Percentiles rank a stretch among this genome's conserved stretches.
These are phyloP conservation scores for Diaporthe citriasiana DNA, from an alignment of 2,329 filamentous ascomycete species.

Conservation along the genomic window DNA sequence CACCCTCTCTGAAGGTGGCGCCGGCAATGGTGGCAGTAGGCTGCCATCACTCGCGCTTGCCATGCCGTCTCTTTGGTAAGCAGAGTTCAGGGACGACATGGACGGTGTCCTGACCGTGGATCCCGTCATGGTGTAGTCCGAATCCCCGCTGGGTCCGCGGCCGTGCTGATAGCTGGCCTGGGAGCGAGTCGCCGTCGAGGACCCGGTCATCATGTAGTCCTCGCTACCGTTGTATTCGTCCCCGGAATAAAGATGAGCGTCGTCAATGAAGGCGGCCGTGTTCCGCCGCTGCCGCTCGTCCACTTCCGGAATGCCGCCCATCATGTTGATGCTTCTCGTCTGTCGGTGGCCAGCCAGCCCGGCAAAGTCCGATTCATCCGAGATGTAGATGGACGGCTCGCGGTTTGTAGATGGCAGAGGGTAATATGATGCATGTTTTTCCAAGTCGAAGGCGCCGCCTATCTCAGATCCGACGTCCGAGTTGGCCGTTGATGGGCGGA, in stretches of 20 bases:
- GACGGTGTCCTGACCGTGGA: slow-evolving; percentile 40
- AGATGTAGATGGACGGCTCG: slow-evolving; percentile 52
- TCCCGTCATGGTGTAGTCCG: slow-evolving; percentile 42
- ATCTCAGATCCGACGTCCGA: slow-evolving; percentile 70
- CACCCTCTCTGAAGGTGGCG: slow-evolving; percentile 64
- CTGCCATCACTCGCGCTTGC: slow-evolving; percentile 40
- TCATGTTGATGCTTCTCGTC: slow-evolving; percentile 36
- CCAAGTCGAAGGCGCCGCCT: slow-evolving; percentile 72
- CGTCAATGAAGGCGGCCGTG: slow-evolving; percentile 43
- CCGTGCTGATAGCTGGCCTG: slow-evolving; percentile 33
- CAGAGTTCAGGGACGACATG: slow-evolving; percentile 36
- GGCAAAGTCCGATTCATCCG: slow-evolving; percentile 63
- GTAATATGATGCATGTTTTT: slow-evolving; percentile 73
- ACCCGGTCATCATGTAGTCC: slow-evolving; percentile 28
- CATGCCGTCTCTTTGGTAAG: slow-evolving; percentile 36
- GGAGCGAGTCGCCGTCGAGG: background rate
- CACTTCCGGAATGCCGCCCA: slow-evolving; percentile 32
- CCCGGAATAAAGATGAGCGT: slow-evolving; percentile 37
- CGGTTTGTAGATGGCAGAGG: slow-evolving; percentile 55
- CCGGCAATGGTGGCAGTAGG: slow-evolving; percentile 56
- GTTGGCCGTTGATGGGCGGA: slow-evolving; percentile 71
- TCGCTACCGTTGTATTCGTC: slow-evolving; percentile 19
- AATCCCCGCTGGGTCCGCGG: slow-evolving; percentile 18
- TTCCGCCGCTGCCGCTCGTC: slow-evolving; percentile 35
- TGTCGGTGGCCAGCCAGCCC: slow-evolving; percentile 48